Conservation (phyloP, 176 grass and related monocot species). For the Avena eriantha region DNA sequence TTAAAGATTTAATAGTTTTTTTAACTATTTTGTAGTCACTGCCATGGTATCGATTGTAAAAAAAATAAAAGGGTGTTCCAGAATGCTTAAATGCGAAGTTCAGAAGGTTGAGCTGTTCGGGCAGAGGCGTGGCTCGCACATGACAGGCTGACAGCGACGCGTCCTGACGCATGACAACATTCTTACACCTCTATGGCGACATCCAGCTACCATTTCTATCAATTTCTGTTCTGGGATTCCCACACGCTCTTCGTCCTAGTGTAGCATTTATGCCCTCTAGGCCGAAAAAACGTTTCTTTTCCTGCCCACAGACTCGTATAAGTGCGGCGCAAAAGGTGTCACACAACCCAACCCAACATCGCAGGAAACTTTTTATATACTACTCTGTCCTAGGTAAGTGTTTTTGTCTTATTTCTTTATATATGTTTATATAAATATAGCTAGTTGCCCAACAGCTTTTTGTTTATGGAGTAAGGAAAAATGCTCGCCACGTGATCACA, state of each 20-base stretch:
- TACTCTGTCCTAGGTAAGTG: background rate
- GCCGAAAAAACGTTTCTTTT: background rate
- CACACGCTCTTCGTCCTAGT: background rate
- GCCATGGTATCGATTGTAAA: no score
- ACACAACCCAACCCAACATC: background rate
- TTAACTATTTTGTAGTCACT: no score
- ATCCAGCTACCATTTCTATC: conserved; percentile 12
- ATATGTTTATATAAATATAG: background rate
- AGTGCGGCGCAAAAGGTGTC: background rate
- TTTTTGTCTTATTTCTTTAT: background rate
- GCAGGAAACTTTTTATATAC: no score
- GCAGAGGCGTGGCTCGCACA: background rate
- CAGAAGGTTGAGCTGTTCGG: background rate
- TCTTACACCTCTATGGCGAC: conserved; percentile 59
- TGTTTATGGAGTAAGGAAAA: background rate
- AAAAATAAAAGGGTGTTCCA: background rate
- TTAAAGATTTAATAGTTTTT: no score
- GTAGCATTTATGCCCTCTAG: background rate
- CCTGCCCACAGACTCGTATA: background rate
- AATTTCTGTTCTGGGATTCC: background rate
- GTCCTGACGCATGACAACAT: conserved; percentile 46
- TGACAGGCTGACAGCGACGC: conserved; percentile 39
- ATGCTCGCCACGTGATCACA: conserved; percentile 30
- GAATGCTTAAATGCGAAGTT: background rate
- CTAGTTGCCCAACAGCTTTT: background rate